phyloP scores from a whole-genome alignment of 176 grass and related monocot genomes.

The Tillandsia fasciculata region DNA sequence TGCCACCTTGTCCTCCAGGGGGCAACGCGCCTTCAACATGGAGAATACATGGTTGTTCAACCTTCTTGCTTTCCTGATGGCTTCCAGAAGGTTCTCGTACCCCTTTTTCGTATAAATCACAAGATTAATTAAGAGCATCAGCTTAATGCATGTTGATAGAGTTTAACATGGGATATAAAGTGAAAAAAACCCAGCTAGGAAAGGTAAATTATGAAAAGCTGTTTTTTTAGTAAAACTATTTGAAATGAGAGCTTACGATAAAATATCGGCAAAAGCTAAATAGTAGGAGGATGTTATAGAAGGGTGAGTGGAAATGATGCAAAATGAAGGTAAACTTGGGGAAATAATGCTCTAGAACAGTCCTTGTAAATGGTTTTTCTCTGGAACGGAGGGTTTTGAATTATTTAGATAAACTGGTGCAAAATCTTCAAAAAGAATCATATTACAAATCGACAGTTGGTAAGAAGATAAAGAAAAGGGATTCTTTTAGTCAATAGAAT shows the following conservation, averaged over 20 bases:
- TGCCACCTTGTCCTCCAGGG: conserved; percentile 91
- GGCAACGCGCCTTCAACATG: conserved; percentile 87
- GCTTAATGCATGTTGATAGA: not conserved
- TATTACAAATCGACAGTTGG: too few relatives aligned
- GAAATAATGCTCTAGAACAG: not conserved
- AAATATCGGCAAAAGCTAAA: not conserved
- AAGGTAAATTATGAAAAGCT: not conserved
- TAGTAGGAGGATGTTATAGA: not conserved
- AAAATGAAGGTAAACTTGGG: not conserved
- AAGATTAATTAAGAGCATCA: not conserved
- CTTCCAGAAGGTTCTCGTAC: conserved; percentile 78
- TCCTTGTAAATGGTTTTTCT: not conserved
- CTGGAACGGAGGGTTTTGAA: not conserved
- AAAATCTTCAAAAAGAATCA: too few relatives aligned
- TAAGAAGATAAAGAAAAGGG: not conserved
- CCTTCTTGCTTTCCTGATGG: conserved; percentile 93
- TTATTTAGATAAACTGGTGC: too few relatives aligned
- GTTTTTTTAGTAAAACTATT: not conserved
- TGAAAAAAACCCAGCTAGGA: not conserved
- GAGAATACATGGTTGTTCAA: conserved; percentile 91
- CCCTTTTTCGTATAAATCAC: conserved; percentile 38
- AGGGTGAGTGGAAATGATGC: not conserved
- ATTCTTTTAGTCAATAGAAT: not conserved
- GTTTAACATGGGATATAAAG: not conserved
- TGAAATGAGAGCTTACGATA: not conserved